Percentiles rank a stretch among this genome's conserved stretches.
Conservation (phyloP, 225 moss, liverwort and hornwort genomes). For the Pleurozium schreberi region DNA sequence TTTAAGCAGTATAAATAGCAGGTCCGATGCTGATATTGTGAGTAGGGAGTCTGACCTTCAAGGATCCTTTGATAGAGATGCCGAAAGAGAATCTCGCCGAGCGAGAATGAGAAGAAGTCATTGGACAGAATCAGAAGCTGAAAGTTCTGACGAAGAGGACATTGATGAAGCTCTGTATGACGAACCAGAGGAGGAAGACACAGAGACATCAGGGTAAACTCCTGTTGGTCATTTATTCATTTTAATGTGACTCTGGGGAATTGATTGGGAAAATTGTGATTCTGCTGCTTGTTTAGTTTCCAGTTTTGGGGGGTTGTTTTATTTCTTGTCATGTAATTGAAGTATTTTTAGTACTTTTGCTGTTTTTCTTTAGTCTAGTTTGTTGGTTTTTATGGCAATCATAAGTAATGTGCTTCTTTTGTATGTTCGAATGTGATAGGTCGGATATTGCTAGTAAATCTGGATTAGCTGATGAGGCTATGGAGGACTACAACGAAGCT, state of each 20-base stretch:
- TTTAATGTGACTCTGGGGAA: neutral
- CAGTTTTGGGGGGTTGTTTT: neutral
- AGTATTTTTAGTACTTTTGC: neutral
- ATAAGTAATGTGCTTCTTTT: neutral
- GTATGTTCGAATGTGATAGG: constrained; percentile 15
- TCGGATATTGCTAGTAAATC: constrained; percentile 94
- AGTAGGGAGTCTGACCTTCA: constrained; percentile 62
- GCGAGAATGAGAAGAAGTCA: constrained; percentile 52
- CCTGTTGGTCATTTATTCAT: neutral
- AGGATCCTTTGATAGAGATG: constrained; percentile 43
- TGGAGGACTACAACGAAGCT: constrained; percentile 65
- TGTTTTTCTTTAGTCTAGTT: neutral
- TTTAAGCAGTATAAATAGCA: constrained; percentile 37
- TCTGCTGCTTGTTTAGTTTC: neutral
- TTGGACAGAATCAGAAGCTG: constrained; percentile 76
- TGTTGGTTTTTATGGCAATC: neutral
- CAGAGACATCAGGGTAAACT: constrained; percentile 63
- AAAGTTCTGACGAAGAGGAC: constrained; percentile 79
- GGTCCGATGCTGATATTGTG: constrained; percentile 43
- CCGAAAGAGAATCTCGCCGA: constrained; percentile 41
- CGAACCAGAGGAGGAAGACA: constrained; percentile 91
- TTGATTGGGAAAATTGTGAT: neutral
- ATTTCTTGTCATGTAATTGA: neutral
- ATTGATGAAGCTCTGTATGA: constrained; percentile 52
- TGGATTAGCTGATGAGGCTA: constrained; percentile 68